phyloP scores from a whole-genome alignment of 2,329 filamentous ascomycete genomes.

The Colletotrichum gloeosporioides region DNA sequence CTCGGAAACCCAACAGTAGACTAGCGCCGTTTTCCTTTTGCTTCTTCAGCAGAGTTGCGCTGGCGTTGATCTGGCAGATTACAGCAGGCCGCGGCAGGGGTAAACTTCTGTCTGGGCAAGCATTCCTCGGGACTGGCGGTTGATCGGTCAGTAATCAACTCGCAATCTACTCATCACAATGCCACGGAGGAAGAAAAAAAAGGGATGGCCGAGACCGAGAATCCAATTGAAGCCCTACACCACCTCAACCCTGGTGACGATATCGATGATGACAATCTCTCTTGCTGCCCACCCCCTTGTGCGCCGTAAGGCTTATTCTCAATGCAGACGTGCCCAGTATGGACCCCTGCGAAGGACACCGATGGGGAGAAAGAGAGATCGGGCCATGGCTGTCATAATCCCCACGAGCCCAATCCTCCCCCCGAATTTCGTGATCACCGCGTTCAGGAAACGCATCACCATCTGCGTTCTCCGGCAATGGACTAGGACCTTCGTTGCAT shows the following conservation, averaged over 20 bases:
- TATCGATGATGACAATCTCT: neutral
- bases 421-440: neutral
- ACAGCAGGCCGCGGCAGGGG: neutral
- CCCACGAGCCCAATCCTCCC: neutral
- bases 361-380: neutral
- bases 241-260: neutral
- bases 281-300: neutral
- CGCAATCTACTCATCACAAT: neutral
- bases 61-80: neutral
- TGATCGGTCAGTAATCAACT: neutral
- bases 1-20: neutral
- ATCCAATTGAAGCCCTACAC: neutral
- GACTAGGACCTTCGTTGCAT: neutral
- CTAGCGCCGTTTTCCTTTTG: neutral
- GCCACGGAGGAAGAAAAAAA: neutral
- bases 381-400: neutral
- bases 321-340: neutral
- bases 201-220: neutral
- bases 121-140: neutral
- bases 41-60: slow-evolving; percentile 10
- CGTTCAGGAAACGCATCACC: neutral
- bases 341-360: neutral
- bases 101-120: neutral
- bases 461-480: neutral
- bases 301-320: neutral